A percentile compares a stretch with the other conserved stretches of the same genome.
phyloP scores from a whole-genome alignment of 2,329 filamentous ascomycete genomes.

The Myrmaecium sp. region DNA sequence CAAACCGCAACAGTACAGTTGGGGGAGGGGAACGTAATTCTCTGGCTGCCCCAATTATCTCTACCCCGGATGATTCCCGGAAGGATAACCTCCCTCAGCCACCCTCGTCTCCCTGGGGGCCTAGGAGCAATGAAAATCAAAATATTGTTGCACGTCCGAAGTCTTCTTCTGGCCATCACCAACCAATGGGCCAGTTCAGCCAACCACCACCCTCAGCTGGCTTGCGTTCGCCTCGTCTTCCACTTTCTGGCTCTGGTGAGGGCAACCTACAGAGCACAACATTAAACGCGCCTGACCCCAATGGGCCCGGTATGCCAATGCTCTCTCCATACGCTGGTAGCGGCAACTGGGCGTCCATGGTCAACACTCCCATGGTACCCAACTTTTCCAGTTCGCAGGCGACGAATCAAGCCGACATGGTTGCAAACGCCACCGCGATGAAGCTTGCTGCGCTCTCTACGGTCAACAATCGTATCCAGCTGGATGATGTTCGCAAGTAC shows the following conservation, averaged over 20 bases:
- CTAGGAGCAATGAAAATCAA: slow-evolving; percentile 34
- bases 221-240: slow-evolving; percentile 67
- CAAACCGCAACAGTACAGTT: slow-evolving; percentile 79
- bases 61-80: slow-evolving; percentile 48
- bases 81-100: slow-evolving; percentile 45
- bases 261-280: slow-evolving; percentile 70
- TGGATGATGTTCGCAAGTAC: slow-evolving; percentile 95
- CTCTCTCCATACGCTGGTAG: slow-evolving; percentile 72
- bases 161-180: slow-evolving; percentile 55
- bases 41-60: slow-evolving; percentile 57
- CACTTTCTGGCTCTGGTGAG: slow-evolving; percentile 47
- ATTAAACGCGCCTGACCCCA: slow-evolving; percentile 54
- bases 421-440: slow-evolving; percentile 97
- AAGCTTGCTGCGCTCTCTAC: slow-evolving; percentile 93
- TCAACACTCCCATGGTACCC: slow-evolving; percentile 89
- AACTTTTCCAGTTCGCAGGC: slow-evolving; percentile 51
- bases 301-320: slow-evolving; percentile 55
- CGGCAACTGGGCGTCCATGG: slow-evolving; percentile 96
- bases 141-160: slow-evolving; percentile 50
- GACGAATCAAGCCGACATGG: slow-evolving; percentile 78
- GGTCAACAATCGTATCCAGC: slow-evolving; percentile 92
- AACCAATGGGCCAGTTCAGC: slow-evolving; percentile 81
- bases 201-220: slow-evolving; percentile 62
- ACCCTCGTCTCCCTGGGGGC: slow-evolving; percentile 68
- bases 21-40: slow-evolving; percentile 65